Percentiles rank a stretch among this genome's conserved stretches.
Evolutionary conservation across 495 filamentous ascomycete species (phyloP).

Genomic region (Neurospora sp.): DNA sequence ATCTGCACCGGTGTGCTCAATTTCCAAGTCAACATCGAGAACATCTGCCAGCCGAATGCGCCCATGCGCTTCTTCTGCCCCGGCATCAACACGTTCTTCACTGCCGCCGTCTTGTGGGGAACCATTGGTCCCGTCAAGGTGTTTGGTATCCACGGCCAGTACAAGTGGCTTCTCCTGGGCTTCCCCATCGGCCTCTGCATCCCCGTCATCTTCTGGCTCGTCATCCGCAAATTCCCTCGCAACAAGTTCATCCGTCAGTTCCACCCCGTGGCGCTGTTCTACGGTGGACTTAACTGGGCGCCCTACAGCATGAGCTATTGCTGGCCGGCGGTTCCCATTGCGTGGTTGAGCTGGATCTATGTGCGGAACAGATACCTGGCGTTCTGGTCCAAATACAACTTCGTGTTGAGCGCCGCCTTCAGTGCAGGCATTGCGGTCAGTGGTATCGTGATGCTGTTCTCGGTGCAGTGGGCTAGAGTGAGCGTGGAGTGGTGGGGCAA

Average conservation of each 20-base stretch:
- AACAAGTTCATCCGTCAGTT: conserved; percentile 25
- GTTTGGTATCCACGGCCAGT: conserved; percentile 29
- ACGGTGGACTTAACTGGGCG: conserved; percentile 24
- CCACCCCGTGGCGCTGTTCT: conserved; percentile 31
- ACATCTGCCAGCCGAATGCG: conserved; percentile 30
- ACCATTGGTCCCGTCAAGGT: conserved; percentile 36
- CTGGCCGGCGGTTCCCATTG: conserved; percentile 31
- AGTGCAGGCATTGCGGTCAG: conserved; percentile 29
- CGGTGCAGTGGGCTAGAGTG: conserved; percentile 24
- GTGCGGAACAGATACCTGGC: conserved; percentile 25
- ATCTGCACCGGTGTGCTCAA: conserved; percentile 31
- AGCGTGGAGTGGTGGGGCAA: conserved; percentile 36
- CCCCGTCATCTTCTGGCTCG: conserved; percentile 21
- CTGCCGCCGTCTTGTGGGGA: conserved; percentile 35
- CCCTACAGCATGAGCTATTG: conserved; percentile 30
- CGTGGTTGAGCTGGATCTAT: conserved; percentile 28
- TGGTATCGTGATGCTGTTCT: conserved; percentile 33
- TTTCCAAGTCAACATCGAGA: conserved; percentile 29
- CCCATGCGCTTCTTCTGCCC: conserved; percentile 33
- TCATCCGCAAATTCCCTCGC: conserved; percentile 21
- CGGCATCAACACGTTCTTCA: conserved; percentile 35
- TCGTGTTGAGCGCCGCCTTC: conserved; percentile 29
- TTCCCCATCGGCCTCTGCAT: conserved; percentile 29
- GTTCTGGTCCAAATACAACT: conserved; percentile 39
- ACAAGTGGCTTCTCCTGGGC: conserved; percentile 25